phyloP scores from a whole-genome alignment of 108 stramenopile species.

The Fistulifera pelliculosa region DNA sequence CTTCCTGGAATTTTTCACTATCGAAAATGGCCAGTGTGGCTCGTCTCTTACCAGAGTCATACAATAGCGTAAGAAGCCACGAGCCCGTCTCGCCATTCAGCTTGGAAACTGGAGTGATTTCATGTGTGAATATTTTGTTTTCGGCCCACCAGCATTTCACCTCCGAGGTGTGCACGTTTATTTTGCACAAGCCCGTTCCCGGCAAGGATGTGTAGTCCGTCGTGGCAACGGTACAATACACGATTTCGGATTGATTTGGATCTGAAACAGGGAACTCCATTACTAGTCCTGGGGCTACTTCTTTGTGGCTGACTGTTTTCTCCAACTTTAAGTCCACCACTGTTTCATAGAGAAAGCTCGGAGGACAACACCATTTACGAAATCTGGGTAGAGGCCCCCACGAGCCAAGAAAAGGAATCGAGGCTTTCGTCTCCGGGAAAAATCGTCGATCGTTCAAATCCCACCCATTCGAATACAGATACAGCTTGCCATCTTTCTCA shows the following conservation, averaged over 20 bases:
- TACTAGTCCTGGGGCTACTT: constrained; percentile 10
- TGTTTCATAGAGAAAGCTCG: constrained; percentile 11
- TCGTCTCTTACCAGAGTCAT: constrained; percentile 11
- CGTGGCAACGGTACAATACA: constrained; percentile 10
- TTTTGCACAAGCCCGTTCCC: constrained; percentile 6
- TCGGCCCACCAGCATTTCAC: constrained; percentile 16
- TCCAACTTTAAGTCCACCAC: constrained; percentile 7
- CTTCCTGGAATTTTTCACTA: constrained; percentile 9
- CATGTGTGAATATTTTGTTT: constrained; percentile 9
- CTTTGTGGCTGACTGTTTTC: constrained; percentile 7
- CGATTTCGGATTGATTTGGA: constrained; percentile 6
- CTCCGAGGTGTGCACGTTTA: constrained; percentile 8
- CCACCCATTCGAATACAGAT: constrained; percentile 15
- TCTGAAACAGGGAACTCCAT: constrained; percentile 17
- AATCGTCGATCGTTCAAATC: constrained; percentile 16
- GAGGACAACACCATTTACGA: constrained; percentile 10
- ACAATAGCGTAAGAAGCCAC: constrained; percentile 11
- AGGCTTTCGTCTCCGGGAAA: constrained; percentile 4
- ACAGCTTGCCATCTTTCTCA: constrained; percentile 8
- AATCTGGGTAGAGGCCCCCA: constrained; percentile 13
- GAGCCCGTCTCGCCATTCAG: constrained; percentile 14
- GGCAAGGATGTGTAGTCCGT: constrained; percentile 12
- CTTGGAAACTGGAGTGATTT: constrained; percentile 10
- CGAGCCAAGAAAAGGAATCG: constrained; percentile 11
- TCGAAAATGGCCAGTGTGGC: constrained; percentile 15